Evolutionary conservation across 192 early-diverging fungal species (phyloP), one percentile per base, ranked within the genome.

Genomic region (Coemansia sp.): DNA sequence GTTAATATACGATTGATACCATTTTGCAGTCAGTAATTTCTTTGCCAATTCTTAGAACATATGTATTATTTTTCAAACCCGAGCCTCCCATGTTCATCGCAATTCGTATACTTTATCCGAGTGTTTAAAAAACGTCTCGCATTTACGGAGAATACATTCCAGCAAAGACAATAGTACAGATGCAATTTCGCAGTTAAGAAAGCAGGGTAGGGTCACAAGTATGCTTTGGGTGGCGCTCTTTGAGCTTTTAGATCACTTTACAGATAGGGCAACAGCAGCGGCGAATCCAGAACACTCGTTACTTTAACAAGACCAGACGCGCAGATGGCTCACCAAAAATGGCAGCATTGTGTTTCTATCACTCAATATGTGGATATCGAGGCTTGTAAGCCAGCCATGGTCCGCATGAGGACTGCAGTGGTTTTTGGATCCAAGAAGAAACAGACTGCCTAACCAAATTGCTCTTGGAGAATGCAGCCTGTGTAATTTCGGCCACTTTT

Each of bases 351-450:
- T 36, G n/a, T 36, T 1, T 36, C 13, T 36, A 36, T 36, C 13
- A 17, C 14, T 5, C 44, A 47, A 47, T 10, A 10, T 20, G 19
- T 42, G 44, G 44, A 0, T 22, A 25, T 23, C 11, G 44, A 47
- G 44, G 44, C 44, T 47, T 47, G 22, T 4, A 9, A 13, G 13
- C 44, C 22, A 15, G 17, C 40, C 40, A 42, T n/a, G 17, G 17
- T 42, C 17, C 3, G 40, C 40, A 42, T n/a, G 14, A 17, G 14
- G 14, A 42, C 3, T 6, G 14, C 40, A 3, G 44, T 25, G 22
- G 8, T 10, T 25, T 13, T 19, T 33, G 30, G 29, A 53, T 53
- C 50, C 50, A 8, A 53, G 50, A 53, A 53, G 50, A 53, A 31
- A 30, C 28, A 53, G 50, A 33, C 50, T 13, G 28, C 50, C 28